Evolutionary conservation across 23 red algal genomes (phyloP), one percentile per base, ranked within the genome.

Genomic region (Agarophyton chilense): DNA sequence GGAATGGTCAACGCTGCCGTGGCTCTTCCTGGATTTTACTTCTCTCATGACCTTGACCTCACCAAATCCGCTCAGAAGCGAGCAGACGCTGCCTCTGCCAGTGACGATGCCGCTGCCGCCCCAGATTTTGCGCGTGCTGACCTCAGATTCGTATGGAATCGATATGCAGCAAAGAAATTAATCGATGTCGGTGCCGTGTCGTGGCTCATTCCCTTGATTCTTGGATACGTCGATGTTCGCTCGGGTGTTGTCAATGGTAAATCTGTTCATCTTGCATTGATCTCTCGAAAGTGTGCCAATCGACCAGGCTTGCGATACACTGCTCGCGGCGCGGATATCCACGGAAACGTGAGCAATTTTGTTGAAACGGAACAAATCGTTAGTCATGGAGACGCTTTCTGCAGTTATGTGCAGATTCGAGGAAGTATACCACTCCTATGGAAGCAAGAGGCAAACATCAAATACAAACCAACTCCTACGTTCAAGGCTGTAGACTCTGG

Each of bases 281-380:
- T 98, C 22, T 95, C 96, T 17, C 86, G 96, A 39, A 78, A 90
- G 31, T 58, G 72, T 43, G 61, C 74, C 29, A 60, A 95, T 56
- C 86, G 96, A 4, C 90, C 96, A 16, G 96, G 96, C 33, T 76
- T 91, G 33, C 53, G 96, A 18, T 95, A 83, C 85, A 90, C 89
- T 13, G 83, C 78, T 25, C 89, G 96, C 43, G 96, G 96, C 8
- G 92, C 96, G 0, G 92, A 98, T 90, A 49, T 83, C 6, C 64
- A 93, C n/a, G 96, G 96, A 32, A 78, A 95, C 66, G 87, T 91
- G 1, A 94, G 92, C 57, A 98, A 98, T 78, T 98, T 98, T 94
- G 96, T 95, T 1, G 96, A 98, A 73, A 95, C 92, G 45, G 96
- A 98, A 52, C 92, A 89, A 65, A 54, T 98, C 0, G 57, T 97